Evolutionary conservation across 2,329 filamentous ascomycete genomes (phyloP), one percentile per base, ranked within the genome.

Genomic region (Colletotrichum orchidophilum): DNA sequence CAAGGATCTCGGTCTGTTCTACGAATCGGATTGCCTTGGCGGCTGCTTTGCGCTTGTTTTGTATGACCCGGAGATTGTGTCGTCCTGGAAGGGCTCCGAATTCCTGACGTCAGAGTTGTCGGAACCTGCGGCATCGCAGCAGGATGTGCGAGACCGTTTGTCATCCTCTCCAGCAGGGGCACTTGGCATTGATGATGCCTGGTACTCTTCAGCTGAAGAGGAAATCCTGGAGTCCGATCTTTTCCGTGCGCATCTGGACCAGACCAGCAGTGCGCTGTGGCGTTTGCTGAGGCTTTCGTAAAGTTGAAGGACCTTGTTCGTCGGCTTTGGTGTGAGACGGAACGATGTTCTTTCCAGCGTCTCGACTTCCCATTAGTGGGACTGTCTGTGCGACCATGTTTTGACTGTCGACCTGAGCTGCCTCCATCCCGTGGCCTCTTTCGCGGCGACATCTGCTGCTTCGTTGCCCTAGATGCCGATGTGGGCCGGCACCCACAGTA

Each of bases 181-280:
- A 70, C 50, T 42, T 65, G 21, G 50, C 59, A 57, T 65, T 39
- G n/a, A 49, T 68, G 29, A 67, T 35, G 15, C 59, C 67, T 39
- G 55, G 67, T 33, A 69, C 67, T 73, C 63, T 73, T 63, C 59
- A 64, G 59, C 55, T 73, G 52, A 73, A 71, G 67, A 71, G 67
- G 35, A 73, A 71, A 33, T 64, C 27, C 5, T 54, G 66, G 15
- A 69, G 69, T n/a, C 63, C 61, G 27, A 71, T 71, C 64, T 69
- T 69, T 18, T 71, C 64, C 1, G 62, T 71, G 29, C 53, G 58
- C n/a, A 71, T 63, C 61, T 54, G 50, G 21, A 54, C 50, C 26
- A 63, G 26, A 46, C n/a, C n/a, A n/a, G n/a, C n/a, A 63, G n/a
- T n/a, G n/a, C n/a, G n/a, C n/a, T n/a, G n/a, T n/a, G n/a, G n/a